Base-by-base conservation (phyloP, 2,329 filamentous ascomycete genomes). In the Juglanconis juglandina region DNA sequence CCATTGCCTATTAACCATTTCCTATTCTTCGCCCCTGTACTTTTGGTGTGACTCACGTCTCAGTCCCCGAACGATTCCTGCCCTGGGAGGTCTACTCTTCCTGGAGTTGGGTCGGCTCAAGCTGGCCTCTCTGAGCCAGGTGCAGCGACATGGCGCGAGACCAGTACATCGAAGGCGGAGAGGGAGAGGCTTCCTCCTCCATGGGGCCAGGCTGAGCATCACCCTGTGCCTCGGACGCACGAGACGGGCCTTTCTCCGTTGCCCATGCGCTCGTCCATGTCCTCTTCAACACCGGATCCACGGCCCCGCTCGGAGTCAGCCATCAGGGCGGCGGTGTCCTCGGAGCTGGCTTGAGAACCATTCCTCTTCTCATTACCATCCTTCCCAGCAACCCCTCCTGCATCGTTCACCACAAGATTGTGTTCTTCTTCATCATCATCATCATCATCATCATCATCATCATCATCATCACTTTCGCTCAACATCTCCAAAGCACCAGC, bases 81-180 rank as follows among this genome's bases (percentile, higher is more conserved):
- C 24, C 24, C 24, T 24, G 24, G 24, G 24, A 24, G 24, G 24
- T 24, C 24, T 24, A 24, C 24, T n/a, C 8, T 17, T 35, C 13
- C 8, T 51, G n/a, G 34, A 51, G 34, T 34, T 37, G 34, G 39
- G 9, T 11, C 24, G 17, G 17, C 17, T 56, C 34, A 32, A 49
- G 11, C 44, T 11, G 17, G 9, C 17, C n/a, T 33, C 33, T 17
- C 44, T 49, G 44, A 24, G 53, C 53, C 34, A 56, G 32, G n/a
- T 46, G 53, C 11, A 56, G 44, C 6, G 53, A 33, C 53, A 48
- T 56, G 9, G 44, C 44, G 48, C 44, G 53, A 49, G 53, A 49
- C 34, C 17, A 39, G 17, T 39, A 56, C 53, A 56, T 56, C 17
- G 53, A 56, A 24, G 44, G 17, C 8, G 53, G 44, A 32, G 53